Evolutionary conservation across 768 basidiomycete genomes (phyloP).

Genomic region (Sporobolomyces pararoseus): DNA sequence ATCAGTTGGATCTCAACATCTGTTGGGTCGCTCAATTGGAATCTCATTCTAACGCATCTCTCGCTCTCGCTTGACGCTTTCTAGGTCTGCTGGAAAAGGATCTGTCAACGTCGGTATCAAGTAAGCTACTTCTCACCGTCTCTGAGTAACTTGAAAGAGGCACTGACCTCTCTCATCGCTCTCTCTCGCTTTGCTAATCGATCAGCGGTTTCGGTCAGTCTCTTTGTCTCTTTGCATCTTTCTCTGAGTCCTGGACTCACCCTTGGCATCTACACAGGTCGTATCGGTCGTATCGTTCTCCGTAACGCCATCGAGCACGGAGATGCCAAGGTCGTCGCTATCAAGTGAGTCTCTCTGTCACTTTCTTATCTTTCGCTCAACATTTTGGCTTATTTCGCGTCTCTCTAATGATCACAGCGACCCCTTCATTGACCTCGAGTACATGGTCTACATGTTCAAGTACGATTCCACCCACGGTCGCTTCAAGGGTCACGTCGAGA

Average conservation of each 20-base stretch:
- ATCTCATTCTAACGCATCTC: background rate
- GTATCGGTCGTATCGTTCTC: constrained; percentile 97
- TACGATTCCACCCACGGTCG: constrained; percentile 89
- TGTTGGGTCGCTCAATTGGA: background rate
- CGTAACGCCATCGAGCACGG: constrained; percentile 65
- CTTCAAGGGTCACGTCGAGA: constrained; percentile 76
- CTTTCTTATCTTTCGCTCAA: background rate
- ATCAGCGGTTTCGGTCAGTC: constrained; percentile 62
- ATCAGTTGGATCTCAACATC: background rate
- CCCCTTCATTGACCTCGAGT: constrained; percentile 93
- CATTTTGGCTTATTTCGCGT: background rate
- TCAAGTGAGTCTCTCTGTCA: constrained; percentile 69
- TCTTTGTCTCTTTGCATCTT: background rate
- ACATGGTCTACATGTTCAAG: constrained; percentile 99
- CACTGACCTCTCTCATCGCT: background rate
- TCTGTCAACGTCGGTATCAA: constrained; percentile 91
- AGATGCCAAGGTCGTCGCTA: constrained; percentile 62
- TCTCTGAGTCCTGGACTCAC: background rate
- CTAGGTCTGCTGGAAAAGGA: constrained; percentile 37
- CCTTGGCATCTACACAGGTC: constrained; percentile 58
- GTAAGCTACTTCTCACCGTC: constrained; percentile 1
- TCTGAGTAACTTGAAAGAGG: background rate
- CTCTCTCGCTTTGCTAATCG: constrained; percentile 10
- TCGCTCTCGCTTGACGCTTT: background rate
- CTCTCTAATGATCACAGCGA: constrained; percentile 51